Evolutionary conservation across 2,329 filamentous ascomycete species (phyloP).

Genomic region (Paramyrothecium roridum): DNA sequence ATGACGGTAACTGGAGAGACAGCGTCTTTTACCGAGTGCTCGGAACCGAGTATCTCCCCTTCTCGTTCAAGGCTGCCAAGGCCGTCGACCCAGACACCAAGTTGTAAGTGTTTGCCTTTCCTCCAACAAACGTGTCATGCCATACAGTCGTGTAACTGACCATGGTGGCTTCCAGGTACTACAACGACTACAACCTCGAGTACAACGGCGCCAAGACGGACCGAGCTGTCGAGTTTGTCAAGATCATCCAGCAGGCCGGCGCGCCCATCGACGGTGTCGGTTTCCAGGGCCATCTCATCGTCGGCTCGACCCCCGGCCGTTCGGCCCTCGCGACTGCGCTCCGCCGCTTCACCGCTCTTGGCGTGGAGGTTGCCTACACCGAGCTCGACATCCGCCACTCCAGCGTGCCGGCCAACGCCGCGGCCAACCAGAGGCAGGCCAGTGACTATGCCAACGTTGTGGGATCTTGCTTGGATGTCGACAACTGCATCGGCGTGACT

Average conservation of each 20-base stretch:
- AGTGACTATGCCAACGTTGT: constrained; percentile 40
- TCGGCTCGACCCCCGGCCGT: constrained; percentile 46
- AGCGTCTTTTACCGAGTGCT: constrained; percentile 54
- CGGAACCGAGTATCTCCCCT: constrained; percentile 52
- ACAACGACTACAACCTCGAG: constrained; percentile 61
- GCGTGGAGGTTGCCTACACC: constrained; percentile 57
- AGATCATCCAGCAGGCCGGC: constrained; percentile 41
- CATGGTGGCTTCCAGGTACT: constrained; percentile 24
- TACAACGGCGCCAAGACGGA: constrained; percentile 43
- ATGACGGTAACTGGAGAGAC: constrained; percentile 51
- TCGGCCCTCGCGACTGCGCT: constrained; percentile 42
- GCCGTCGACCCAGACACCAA: constrained; percentile 53
- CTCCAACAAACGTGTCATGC: neutral
- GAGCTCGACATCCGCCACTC: constrained; percentile 58
- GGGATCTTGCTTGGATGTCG: constrained; percentile 32
- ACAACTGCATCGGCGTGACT: constrained; percentile 39
- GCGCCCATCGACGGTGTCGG: constrained; percentile 62
- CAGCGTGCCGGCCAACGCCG: constrained; percentile 38
- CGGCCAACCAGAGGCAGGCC: constrained; percentile 41
- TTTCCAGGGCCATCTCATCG: constrained; percentile 59
- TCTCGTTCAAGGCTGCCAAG: constrained; percentile 55
- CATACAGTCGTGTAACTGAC: neutral
- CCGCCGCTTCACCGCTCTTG: constrained; percentile 45
- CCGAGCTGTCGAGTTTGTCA: constrained; percentile 40
- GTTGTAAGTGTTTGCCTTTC: constrained; percentile 29